Conservation (phyloP, 225 moss, liverwort and hornwort genomes). For the Lunularia cruciata region DNA sequence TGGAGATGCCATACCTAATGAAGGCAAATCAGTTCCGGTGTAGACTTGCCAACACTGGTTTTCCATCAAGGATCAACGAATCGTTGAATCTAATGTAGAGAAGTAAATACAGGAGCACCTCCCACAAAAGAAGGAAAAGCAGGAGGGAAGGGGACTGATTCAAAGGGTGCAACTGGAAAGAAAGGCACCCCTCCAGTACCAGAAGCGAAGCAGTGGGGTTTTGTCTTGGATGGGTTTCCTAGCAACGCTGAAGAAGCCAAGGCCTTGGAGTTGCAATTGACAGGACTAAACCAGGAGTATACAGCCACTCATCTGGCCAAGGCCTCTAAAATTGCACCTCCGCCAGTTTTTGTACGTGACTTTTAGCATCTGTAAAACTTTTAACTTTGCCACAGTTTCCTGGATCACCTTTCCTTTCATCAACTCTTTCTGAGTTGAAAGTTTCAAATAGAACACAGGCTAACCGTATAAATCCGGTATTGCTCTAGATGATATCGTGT, state of each 20-base stretch:
- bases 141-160: constrained; percentile 19
- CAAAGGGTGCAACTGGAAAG: constrained; percentile 6
- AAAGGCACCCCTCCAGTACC: background rate
- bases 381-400: no score
- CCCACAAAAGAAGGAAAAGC: constrained; percentile 31
- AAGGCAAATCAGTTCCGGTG: no score
- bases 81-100: no score
- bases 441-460: no score
- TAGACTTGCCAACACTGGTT: no score
- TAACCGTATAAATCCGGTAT: no score
- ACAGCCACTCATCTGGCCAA: constrained; percentile 44
- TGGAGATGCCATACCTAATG: no score
- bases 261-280: constrained; percentile 68
- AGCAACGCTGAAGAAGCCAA: constrained; percentile 55
- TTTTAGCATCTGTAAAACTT: background rate
- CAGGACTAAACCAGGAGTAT: constrained; percentile 64
- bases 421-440: no score
- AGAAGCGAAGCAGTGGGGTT: constrained; percentile 46
- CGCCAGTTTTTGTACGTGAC: constrained; percentile 21
- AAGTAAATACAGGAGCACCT: constrained; percentile 25
- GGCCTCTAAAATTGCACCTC: constrained; percentile 76
- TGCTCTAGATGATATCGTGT: no score
- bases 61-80: no score
- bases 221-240: constrained; percentile 85
- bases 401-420: no score